A percentile compares a stretch with the other conserved stretches of the same genome.
Conservation (phyloP, 352 stramenopile species). For the Globisporangium paddicum region DNA sequence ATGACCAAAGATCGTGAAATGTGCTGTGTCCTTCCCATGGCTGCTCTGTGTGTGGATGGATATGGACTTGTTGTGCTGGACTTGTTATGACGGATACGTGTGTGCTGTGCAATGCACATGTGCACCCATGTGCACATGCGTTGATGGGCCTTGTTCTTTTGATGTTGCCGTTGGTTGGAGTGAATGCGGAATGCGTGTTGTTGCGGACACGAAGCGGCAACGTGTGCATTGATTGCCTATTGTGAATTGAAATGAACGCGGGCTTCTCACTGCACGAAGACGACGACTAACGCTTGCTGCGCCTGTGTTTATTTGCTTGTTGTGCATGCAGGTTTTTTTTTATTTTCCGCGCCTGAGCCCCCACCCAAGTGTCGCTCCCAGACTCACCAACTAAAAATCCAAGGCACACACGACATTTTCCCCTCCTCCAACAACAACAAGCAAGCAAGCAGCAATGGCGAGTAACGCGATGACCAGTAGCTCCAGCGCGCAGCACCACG, state of each 20-base stretch:
- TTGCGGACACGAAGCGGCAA: too few species aligned
- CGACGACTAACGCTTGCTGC: not conserved
- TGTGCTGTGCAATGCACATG: too few species aligned
- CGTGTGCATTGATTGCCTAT: too few species aligned
- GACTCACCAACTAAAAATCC: slow-evolving; percentile 2
- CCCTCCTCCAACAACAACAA: slow-evolving; percentile 1
- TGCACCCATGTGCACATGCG: too few species aligned
- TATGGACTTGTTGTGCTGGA: too few species aligned
- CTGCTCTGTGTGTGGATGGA: not conserved
- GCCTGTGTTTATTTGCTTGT: not conserved
- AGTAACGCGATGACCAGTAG: slow-evolving; percentile 16
- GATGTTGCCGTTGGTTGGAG: too few species aligned
- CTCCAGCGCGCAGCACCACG: slow-evolving; percentile 17
- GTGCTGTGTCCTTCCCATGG: not conserved
- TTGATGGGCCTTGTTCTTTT: too few species aligned
- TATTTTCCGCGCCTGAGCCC: slow-evolving; percentile 6
- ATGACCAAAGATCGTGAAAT: not conserved
- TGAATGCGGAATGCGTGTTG: too few species aligned
- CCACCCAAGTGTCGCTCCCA: slow-evolving; percentile 1
- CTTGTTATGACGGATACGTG: too few species aligned
- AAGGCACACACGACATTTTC: not conserved
- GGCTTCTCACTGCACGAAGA: too few species aligned
- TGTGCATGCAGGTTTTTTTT: slow-evolving; percentile 7
- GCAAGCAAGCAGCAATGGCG: slow-evolving; percentile 10
- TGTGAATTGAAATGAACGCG: too few species aligned